phyloP scores from a whole-genome alignment of 495 filamentous ascomycete species.

The Durotheca rogersii region DNA sequence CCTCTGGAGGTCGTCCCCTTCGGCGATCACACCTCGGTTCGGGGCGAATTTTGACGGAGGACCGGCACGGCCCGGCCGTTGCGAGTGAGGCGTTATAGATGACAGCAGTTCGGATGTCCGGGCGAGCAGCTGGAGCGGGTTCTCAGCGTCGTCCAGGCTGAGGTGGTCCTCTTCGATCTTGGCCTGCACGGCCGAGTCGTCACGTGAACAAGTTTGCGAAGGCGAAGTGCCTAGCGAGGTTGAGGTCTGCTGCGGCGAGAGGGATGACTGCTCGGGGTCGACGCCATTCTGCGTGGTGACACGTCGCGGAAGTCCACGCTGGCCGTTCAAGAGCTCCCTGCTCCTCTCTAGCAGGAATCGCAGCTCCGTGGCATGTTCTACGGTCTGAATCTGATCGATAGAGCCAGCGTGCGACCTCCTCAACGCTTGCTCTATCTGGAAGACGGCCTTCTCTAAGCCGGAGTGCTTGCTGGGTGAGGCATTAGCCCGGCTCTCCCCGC shows the following conservation, averaged over 20 bases:
- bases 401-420: slow-evolving; percentile 57
- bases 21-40: slow-evolving; percentile 23
- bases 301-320: slow-evolving; percentile 18
- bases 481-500: slow-evolving; percentile 19
- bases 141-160: slow-evolving; percentile 70
- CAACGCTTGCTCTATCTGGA: slow-evolving; percentile 71
- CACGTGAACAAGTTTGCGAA: slow-evolving; percentile 33
- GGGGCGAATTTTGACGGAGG: slow-evolving; percentile 20
- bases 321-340: slow-evolving; percentile 39
- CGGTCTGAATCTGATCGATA: slow-evolving; percentile 48
- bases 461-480: slow-evolving; percentile 60
- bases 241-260: slow-evolving; percentile 35
- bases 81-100: slow-evolving; percentile 43
- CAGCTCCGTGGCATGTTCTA: slow-evolving; percentile 56
- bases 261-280: slow-evolving; percentile 24
- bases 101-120: slow-evolving; percentile 67
- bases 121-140: slow-evolving; percentile 69
- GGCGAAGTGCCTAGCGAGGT: slow-evolving; percentile 32
- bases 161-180: slow-evolving; percentile 49
- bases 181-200: slow-evolving; percentile 22
- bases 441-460: slow-evolving; percentile 69
- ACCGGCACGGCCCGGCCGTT: slow-evolving; percentile 8
- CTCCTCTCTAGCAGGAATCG: slow-evolving; percentile 56
- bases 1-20: slow-evolving; percentile 39
- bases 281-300: slow-evolving; percentile 19